Evolutionary conservation across 2,329 filamentous ascomycete genomes (phyloP), one percentile per base, ranked within the genome.

Genomic region (Pseudogymnoascus verrucosus): DNA sequence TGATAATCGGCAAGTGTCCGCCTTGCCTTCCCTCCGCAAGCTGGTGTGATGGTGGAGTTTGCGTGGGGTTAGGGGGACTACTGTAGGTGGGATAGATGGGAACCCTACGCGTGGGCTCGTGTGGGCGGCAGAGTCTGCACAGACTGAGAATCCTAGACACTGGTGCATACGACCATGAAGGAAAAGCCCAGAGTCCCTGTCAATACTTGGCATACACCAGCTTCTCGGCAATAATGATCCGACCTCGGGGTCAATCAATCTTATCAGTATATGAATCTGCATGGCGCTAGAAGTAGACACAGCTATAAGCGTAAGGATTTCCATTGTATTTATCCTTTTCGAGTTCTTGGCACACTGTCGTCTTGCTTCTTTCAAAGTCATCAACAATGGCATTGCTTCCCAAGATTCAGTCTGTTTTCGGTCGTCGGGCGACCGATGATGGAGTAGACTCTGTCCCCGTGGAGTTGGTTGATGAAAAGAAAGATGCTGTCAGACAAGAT

Each of bases 321-420:
- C 47, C 47, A 11, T 57, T 34, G 26, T 16, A 16, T 31, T 31
- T 57, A 31, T 19, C 26, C 7, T n/a, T 37, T 60, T 60, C 23
- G 11, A 39, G 59, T 39, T 60, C 34, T 60, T 60, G 59, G 34
- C 59, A 23, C 31, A n/a, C 23, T 60, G 34, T 60, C 34, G 10
- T 39, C 26, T 31, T 36, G 21, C 59, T 60, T 40, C 34, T 14
- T 60, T 60, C 16, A 66, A 19, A 60, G 26, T 60, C 36, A 60
- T 42, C 47, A 65, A 65, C 40, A 19, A 68, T 67, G 67, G 36
- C 54, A 64, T n/a, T 61, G 26, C 28, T 66, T 60, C 21, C 67
- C 23, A 67, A 60, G 59, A 34, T 60, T 7, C 34, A 21, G 44
- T 64, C 62, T 51, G 26, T 23, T 37, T 64, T 63, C 40, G 63